These are phyloP conservation scores for Colletotrichum kahawae DNA, from an alignment of 2,329 filamentous ascomycete genomes.

Conservation along the genomic window DNA sequence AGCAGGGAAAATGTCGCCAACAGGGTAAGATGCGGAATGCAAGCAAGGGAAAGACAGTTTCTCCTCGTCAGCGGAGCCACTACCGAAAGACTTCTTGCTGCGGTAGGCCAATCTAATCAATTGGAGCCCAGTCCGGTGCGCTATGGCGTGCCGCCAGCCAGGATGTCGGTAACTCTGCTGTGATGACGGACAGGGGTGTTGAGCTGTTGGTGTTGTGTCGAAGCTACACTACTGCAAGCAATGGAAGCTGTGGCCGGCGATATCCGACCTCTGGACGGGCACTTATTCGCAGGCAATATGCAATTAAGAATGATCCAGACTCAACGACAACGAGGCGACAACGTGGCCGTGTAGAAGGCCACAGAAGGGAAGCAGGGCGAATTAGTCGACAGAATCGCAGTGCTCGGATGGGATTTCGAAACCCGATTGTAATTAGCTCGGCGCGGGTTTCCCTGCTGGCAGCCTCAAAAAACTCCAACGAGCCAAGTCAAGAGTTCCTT, in stretches of 20 bases:
- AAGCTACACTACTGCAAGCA: neutral
- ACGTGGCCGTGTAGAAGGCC: neutral
- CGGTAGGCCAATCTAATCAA: neutral
- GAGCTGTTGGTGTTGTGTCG: neutral
- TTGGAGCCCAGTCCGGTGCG: neutral
- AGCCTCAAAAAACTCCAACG: neutral
- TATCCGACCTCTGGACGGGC: neutral
- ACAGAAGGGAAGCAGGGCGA: neutral
- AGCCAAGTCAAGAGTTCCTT: neutral
- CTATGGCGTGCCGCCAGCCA: neutral
- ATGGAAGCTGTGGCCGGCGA: neutral
- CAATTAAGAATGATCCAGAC: neutral
- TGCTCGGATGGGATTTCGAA: conserved; percentile 15
- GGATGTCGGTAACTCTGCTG: neutral
- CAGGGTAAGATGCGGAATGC: neutral
- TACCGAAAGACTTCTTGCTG: neutral
- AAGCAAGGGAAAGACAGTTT: neutral
- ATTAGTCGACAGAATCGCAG: neutral
- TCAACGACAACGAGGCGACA: neutral
- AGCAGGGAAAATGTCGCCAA: neutral
- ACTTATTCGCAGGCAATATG: neutral
- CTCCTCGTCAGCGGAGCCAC: neutral
- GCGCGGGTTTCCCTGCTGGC: conserved; percentile 5
- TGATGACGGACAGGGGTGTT: neutral
- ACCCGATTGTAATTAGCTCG: conserved; percentile 10